Percentiles rank a stretch among this genome's conserved stretches.
phyloP scores from a whole-genome alignment of 2,329 filamentous ascomycete genomes.

The Fusarium sterilihyphosum region DNA sequence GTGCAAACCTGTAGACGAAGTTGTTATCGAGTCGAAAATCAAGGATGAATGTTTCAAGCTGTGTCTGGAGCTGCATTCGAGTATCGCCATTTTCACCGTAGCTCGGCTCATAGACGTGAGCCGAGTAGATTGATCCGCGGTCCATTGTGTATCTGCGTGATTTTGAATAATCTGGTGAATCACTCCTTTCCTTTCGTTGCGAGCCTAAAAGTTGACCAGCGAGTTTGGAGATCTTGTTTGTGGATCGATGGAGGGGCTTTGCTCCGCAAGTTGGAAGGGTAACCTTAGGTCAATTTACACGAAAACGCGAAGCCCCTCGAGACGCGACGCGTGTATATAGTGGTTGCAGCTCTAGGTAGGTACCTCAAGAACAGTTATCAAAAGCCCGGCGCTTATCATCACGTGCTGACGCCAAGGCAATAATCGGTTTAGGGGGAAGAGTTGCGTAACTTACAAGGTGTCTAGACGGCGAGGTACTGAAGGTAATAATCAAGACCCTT shows the following conservation, averaged over 20 bases:
- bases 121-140: constrained; percentile 84
- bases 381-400: constrained; percentile 20
- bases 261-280: constrained; percentile 38
- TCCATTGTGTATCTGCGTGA: constrained; percentile 69
- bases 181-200: constrained; percentile 17
- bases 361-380: background rate
- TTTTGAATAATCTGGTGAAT: constrained; percentile 1
- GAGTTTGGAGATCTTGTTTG: constrained; percentile 35
- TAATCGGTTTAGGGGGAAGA: constrained; percentile 24
- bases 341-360: constrained; percentile 41
- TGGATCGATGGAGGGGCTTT: constrained; percentile 40
- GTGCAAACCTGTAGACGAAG: constrained; percentile 86
- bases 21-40: constrained; percentile 93
- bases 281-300: constrained; percentile 33
- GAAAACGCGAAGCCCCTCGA: constrained; percentile 32
- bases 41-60: constrained; percentile 90
- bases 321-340: constrained; percentile 43
- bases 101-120: constrained; percentile 80
- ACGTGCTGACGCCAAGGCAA: constrained; percentile 27
- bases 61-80: constrained; percentile 76
- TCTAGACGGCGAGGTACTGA: constrained; percentile 25
- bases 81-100: constrained; percentile 74
- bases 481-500: constrained; percentile 31
- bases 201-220: constrained; percentile 21
- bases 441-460: constrained; percentile 39